Evolutionary conservation across 805 yeast genomes (phyloP).

Genomic region (Spathaspora gorwiae): DNA sequence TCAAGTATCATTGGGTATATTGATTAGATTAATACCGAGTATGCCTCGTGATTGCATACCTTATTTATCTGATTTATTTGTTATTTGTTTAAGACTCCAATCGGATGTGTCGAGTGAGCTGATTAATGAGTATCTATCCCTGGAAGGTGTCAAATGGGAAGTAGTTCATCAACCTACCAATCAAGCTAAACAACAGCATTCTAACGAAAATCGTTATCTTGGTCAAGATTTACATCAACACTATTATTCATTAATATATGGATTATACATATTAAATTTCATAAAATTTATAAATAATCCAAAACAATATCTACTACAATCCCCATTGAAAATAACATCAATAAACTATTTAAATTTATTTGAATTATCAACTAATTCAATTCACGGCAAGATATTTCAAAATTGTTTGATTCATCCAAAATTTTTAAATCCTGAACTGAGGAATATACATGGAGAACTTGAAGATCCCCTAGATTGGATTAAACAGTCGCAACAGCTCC

Average conservation of each 20-base stretch:
- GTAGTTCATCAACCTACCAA: too few species aligned
- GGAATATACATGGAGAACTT: constrained; percentile 13
- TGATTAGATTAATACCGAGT: constrained; percentile 41
- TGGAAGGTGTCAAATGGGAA: too few species aligned
- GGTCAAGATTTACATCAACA: constrained; percentile 12
- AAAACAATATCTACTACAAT: constrained; percentile 19
- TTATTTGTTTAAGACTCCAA: constrained; percentile 39
- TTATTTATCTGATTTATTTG: constrained; percentile 38
- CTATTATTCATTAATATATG: constrained; percentile 50
- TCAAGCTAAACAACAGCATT: too few species aligned
- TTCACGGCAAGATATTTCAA: constrained; percentile 15
- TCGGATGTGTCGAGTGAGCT: too few species aligned
- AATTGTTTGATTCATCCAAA: constrained; percentile 48
- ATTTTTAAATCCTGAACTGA: constrained; percentile 25
- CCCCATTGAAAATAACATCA: constrained; percentile 12
- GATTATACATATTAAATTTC: constrained; percentile 51
- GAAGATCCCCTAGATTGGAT: constrained; percentile 19
- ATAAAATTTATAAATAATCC: constrained; percentile 42
- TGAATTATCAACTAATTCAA: not conserved
- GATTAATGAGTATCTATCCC: too few species aligned
- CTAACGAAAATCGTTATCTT: too few species aligned
- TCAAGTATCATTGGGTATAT: constrained; percentile 25
- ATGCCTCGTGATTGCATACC: constrained; percentile 19
- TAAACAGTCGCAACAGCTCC: too few species aligned
- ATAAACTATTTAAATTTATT: constrained; percentile 6